Percentiles rank a stretch among this genome's conserved stretches.
phyloP scores from a whole-genome alignment of 306 rosid genomes.

The Dryas alaskensis region DNA sequence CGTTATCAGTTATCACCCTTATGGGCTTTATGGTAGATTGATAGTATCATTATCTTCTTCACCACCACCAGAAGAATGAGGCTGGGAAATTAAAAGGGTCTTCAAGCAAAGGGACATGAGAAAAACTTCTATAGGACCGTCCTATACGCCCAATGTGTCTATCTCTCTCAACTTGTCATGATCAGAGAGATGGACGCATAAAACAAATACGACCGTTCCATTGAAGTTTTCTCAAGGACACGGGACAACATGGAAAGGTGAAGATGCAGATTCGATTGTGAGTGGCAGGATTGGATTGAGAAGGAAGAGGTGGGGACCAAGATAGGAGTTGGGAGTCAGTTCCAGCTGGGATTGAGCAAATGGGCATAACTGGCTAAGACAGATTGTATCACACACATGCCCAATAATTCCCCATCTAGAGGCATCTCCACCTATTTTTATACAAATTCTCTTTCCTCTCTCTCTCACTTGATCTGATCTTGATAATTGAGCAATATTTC shows the following conservation, averaged over 20 bases:
- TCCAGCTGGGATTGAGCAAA: conserved; percentile 63
- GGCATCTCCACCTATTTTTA: conserved; percentile 35
- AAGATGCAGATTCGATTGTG: conserved; percentile 31
- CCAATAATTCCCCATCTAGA: conserved; percentile 50
- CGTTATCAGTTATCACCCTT: not conserved
- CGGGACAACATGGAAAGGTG: conserved; percentile 39
- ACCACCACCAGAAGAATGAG: conserved; percentile 35
- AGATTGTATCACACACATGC: conserved; percentile 42
- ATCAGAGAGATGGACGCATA: no score
- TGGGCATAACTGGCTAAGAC: conserved; percentile 58
- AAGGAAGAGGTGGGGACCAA: conserved; percentile 38
- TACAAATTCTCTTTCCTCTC: conserved; percentile 36
- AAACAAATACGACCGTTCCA: no score
- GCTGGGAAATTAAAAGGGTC: conserved; percentile 36
- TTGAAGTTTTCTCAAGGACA: not conserved
- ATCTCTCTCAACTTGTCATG: no score
- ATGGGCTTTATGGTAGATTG: not conserved
- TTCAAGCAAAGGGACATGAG: not conserved
- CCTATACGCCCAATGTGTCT: no score
- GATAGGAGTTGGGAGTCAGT: conserved; percentile 34
- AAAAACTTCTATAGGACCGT: no score
- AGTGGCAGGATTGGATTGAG: conserved; percentile 28
- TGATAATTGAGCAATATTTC: conserved; percentile 47
- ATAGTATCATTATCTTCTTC: conserved; percentile 15
- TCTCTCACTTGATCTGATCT: conserved; percentile 58